Base-by-base conservation (phyloP, 768 basidiomycete species). In the Steccherinum ochraceum region DNA sequence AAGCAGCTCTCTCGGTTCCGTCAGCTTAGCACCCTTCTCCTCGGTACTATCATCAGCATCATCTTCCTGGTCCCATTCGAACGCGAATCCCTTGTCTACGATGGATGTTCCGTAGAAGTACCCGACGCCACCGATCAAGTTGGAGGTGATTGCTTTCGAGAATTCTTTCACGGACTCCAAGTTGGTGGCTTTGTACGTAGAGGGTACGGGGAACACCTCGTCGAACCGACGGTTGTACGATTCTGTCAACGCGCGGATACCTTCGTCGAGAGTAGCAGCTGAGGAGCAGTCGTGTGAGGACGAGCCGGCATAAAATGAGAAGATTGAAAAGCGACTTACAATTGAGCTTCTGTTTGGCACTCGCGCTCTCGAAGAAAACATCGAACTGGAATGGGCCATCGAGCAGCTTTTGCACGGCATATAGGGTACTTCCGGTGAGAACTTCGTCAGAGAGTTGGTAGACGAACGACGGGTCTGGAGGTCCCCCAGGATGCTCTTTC, bases 21-120 rank as follows among this genome's bases (percentile, higher is more conserved):
- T 89, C 53, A 92, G 60, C 49, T 68, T 76, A 13, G 87, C 76
- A n/a, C 82, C 86, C 39, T 67, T 71, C 49, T 69, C 64, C n/a
- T 62, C 71, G 3, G 73, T 75, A 7, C 69, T 72, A 1, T 69
- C 71, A 18, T 77, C 80, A 12, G 77, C 75, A 45, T 75, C 73
- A 10, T 80, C 79, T 3, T 76, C 79, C 51, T 92, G 84, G 60
- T 98, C 95, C 84, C 93, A 94, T 61, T 94, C 92, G 61, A 89
- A 89, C 13, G 86, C 82, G 63, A 93, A 93, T 30, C 83, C 80
- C 40, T 79, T 75, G 64, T 97, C 87, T 5, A 96, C 79, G 56
- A 97, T 85, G 0, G 91, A 93, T 3, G 77, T 81, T 12, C 94
- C 94, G 60, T 94, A 87, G 68, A 94, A 98, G 68, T 96, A 97